Conservation (phyloP, 139 green algal species). For the Auxenochlorella pyrenoidosa region DNA sequence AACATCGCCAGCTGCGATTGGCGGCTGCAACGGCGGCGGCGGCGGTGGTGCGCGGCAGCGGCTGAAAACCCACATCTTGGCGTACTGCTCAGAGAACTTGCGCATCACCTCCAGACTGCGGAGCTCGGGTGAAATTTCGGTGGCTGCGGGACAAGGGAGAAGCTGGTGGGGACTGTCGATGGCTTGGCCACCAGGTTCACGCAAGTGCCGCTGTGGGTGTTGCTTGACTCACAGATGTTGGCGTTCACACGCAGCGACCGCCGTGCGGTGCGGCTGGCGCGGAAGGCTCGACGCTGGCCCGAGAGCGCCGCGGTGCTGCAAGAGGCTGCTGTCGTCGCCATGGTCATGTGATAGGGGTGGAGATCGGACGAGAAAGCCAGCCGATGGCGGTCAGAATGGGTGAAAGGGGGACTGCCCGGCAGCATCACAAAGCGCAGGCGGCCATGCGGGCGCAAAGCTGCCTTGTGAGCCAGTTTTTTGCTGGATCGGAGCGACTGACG, state of each 20-base stretch:
- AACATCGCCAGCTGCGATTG: no score
- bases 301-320: not conserved
- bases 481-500: no score
- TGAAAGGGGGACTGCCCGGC: no score
- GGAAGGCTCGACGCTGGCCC: not conserved
- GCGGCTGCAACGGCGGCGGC: not conserved
- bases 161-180: not conserved
- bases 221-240: constrained; percentile 12
- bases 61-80: constrained; percentile 70
- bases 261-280: not conserved
- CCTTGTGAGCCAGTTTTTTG: no score
- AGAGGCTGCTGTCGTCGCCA: not conserved
- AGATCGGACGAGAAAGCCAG: no score
- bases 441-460: no score
- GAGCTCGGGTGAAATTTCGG: constrained; percentile 14
- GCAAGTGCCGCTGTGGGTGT: no score
- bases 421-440: no score
- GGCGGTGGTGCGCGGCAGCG: not conserved
- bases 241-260: not conserved
- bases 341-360: not conserved
- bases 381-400: no score
- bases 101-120: constrained; percentile 89
- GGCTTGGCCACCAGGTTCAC: not conserved
- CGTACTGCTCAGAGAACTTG: constrained; percentile 99
- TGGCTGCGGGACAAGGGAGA: constrained; percentile 1